A percentile compares a stretch with the other conserved stretches of the same genome.
phyloP scores from a whole-genome alignment of 2,329 filamentous ascomycete species.

The Alternaria brassicicola region DNA sequence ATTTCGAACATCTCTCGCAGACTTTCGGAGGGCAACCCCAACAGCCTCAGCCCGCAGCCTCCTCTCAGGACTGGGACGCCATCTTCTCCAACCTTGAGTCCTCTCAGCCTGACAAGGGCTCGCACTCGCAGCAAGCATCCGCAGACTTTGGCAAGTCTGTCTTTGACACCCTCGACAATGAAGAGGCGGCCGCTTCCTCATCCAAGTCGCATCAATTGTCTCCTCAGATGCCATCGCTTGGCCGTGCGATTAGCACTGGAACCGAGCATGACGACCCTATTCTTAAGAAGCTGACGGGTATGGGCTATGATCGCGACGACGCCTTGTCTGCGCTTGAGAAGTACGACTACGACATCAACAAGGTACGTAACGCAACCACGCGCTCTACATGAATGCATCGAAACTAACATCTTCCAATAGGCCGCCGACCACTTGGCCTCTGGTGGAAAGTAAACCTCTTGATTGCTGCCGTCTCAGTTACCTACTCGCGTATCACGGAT shows the following conservation, averaged over 20 bases:
- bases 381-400: neutral
- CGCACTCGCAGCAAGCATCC: slow-evolving; percentile 40
- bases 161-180: slow-evolving; percentile 45
- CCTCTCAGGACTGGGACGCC: slow-evolving; percentile 86
- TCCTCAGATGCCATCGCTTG: slow-evolving; percentile 55
- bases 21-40: slow-evolving; percentile 51
- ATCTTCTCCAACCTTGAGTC: slow-evolving; percentile 84
- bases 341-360: slow-evolving; percentile 94
- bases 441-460: slow-evolving; percentile 14
- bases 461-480: neutral
- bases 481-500: neutral
- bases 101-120: slow-evolving; percentile 40
- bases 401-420: slow-evolving; percentile 33
- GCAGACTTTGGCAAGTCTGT: slow-evolving; percentile 47
- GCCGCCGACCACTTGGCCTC: slow-evolving; percentile 47
- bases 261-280: slow-evolving; percentile 90
- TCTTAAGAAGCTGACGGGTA: slow-evolving; percentile 83
- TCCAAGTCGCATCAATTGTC: slow-evolving; percentile 30
- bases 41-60: slow-evolving; percentile 49
- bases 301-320: slow-evolving; percentile 81
- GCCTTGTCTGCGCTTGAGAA: slow-evolving; percentile 85
- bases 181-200: slow-evolving; percentile 39
- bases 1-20: slow-evolving; percentile 54
- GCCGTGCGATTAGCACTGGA: slow-evolving; percentile 72
- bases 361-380: slow-evolving; percentile 61